These are phyloP conservation scores for Salix purpurea DNA, from an alignment of 345 rosid species.

Conservation along the genomic window DNA sequence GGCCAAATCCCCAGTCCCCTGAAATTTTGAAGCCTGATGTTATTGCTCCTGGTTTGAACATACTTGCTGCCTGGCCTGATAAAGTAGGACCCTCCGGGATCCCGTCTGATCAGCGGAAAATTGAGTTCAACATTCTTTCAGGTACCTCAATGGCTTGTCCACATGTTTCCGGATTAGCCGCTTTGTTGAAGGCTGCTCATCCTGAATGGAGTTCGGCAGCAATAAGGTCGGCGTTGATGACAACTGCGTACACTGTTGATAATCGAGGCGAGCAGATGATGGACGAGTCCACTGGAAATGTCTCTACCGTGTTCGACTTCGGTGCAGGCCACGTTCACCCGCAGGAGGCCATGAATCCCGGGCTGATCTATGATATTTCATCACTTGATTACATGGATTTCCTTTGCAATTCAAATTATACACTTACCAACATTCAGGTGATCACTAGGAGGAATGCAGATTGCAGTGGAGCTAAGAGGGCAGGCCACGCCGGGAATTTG, in stretches of 20 bases:
- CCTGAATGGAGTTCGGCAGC: constrained; percentile 35
- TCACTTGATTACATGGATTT: constrained; percentile 26
- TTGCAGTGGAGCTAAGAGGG: constrained; percentile 29
- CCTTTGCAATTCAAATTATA: constrained; percentile 31
- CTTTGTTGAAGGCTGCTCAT: constrained; percentile 30
- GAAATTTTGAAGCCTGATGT: constrained; percentile 32
- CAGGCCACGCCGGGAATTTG: constrained; percentile 32
- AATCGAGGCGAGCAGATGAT: constrained; percentile 27
- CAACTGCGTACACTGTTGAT: constrained; percentile 32
- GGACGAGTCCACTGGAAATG: constrained; percentile 30
- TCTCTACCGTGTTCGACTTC: constrained; percentile 24
- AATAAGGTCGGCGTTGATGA: constrained; percentile 30
- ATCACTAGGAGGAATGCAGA: constrained; percentile 27
- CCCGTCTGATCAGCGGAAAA: constrained; percentile 13
- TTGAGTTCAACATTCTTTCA: constrained; percentile 30
- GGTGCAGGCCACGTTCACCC: constrained; percentile 35
- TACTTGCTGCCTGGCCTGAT: constrained; percentile 39
- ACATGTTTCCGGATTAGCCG: constrained; percentile 33
- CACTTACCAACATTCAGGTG: constrained; percentile 12
- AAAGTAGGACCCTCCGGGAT: constrained; percentile 23
- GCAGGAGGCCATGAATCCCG: constrained; percentile 29
- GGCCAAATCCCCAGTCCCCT: constrained; percentile 30
- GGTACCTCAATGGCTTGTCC: constrained; percentile 39
- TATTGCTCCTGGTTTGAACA: constrained; percentile 34
- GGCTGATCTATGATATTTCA: constrained; percentile 24